Conservation (phyloP, 768 basidiomycete species). For the Hygrocybe punicea region DNA sequence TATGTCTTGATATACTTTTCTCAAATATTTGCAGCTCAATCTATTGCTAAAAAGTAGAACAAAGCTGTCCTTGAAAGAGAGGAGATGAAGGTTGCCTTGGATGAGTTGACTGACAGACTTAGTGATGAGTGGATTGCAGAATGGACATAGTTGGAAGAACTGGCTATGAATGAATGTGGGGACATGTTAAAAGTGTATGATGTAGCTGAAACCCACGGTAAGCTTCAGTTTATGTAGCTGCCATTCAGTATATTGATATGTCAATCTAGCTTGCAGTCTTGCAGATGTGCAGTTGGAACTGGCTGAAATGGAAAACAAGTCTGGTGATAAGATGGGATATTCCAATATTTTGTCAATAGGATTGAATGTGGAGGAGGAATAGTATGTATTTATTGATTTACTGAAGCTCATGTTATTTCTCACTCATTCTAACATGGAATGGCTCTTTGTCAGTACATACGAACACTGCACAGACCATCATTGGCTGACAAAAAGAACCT, state of each 20-base stretch:
- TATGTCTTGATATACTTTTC: neutral
- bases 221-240: neutral
- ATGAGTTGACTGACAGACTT: neutral
- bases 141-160: conserved; percentile 2
- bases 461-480: neutral
- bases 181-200: conserved; percentile 1
- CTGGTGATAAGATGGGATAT: neutral
- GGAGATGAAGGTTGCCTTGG: neutral
- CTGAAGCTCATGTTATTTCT: neutral
- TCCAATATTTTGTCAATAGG: neutral
- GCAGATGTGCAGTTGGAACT: neutral
- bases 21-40: conserved; percentile 12
- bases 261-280: neutral
- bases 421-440: neutral
- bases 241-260: neutral
- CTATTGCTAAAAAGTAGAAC: conserved; percentile 9
- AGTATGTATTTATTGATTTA: conserved; percentile 2
- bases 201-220: neutral
- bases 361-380: conserved; percentile 1
- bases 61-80: too few relatives aligned
- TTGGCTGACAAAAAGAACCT: neutral
- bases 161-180: neutral
- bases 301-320: neutral
- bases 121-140: neutral
- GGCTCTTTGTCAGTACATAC: neutral